Percentiles rank a stretch among this genome's conserved stretches.
Evolutionary conservation across 2,329 filamentous ascomycete species (phyloP).

Genomic region (Colletotrichum nymphaeae): DNA sequence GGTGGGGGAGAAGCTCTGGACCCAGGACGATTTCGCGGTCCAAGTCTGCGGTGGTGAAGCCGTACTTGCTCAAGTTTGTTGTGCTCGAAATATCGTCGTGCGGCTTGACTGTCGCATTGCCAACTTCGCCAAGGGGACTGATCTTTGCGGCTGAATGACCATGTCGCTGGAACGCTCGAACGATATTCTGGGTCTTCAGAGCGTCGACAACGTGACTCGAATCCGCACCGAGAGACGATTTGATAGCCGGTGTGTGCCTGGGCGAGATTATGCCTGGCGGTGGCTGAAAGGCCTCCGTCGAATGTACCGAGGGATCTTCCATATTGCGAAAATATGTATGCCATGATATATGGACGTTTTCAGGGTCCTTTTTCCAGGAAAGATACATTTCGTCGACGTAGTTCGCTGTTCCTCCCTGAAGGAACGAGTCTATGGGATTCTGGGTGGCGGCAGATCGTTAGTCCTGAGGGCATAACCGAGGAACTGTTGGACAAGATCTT

Average conservation of each 20-base stretch:
- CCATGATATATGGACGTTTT: conserved; percentile 96
- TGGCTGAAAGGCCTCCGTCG: conserved; percentile 95
- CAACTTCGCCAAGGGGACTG: conserved; percentile 92
- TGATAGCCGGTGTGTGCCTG: conserved; percentile 75
- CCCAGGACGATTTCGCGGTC: conserved; percentile 91
- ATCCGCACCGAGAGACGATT: conserved; percentile 73
- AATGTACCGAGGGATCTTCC: conserved; percentile 96
- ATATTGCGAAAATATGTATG: conserved; percentile 99
- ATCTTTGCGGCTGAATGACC: conserved; percentile 98
- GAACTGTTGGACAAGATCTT: accelerated
- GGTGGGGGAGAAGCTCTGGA: conserved; percentile 92
- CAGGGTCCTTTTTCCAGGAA: conserved; percentile 92
- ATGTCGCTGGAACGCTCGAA: conserved; percentile 96
- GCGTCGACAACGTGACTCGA: conserved; percentile 89
- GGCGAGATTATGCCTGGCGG: conserved; percentile 91
- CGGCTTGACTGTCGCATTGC: conserved; percentile 85
- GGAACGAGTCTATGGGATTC: conserved; percentile 79
- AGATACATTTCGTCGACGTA: conserved; percentile 99
- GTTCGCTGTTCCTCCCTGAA: conserved; percentile 95
- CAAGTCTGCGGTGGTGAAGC: conserved; percentile 92
- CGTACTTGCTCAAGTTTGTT: conserved; percentile 90
- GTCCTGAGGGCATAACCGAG: neutral
- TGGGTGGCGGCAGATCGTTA: neutral
- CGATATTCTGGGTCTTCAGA: conserved; percentile 95
- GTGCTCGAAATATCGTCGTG: conserved; percentile 82